These are phyloP conservation scores for Cercospora janseana DNA, from an alignment of 2,329 filamentous ascomycete genomes.

Conservation along the genomic window DNA sequence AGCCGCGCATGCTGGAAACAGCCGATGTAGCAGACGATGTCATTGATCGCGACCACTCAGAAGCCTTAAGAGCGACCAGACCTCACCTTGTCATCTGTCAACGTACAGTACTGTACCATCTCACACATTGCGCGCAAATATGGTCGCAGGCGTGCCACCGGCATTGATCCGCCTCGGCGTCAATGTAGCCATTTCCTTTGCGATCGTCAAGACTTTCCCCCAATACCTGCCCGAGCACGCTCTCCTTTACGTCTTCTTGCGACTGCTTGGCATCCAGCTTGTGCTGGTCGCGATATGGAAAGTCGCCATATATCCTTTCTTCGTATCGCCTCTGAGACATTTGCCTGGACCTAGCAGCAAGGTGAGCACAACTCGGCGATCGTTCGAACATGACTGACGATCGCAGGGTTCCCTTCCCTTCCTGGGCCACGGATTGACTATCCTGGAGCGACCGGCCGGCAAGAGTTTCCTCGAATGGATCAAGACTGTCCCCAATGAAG, in stretches of 20 bases:
- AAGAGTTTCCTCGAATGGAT: constrained; percentile 38
- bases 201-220: constrained; percentile 14
- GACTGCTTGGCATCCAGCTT: constrained; percentile 21
- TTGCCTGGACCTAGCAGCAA: constrained; percentile 36
- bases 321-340: constrained; percentile 42
- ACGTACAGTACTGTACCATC: background rate
- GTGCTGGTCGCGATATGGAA: constrained; percentile 20
- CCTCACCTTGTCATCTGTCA: background rate
- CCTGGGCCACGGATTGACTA: constrained; percentile 40
- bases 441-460: constrained; percentile 40
- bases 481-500: constrained; percentile 42
- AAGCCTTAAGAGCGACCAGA: constrained; percentile 12
- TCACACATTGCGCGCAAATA: background rate
- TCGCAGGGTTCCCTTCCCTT: constrained; percentile 30
- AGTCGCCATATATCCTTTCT: constrained; percentile 38
- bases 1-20: constrained; percentile 6
- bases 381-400: constrained; percentile 5
- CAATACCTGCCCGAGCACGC: constrained; percentile 26
- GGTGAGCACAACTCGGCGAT: background rate
- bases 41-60: constrained; percentile 14
- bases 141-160: constrained; percentile 13
- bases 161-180: constrained; percentile 11
- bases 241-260: constrained; percentile 24
- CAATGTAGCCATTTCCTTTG: constrained; percentile 9
- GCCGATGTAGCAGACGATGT: constrained; percentile 16